Evolutionary conservation across 2,329 filamentous ascomycete species (phyloP), one percentile per base, ranked within the genome.

Genomic region (Aureobasidium pullulans): DNA sequence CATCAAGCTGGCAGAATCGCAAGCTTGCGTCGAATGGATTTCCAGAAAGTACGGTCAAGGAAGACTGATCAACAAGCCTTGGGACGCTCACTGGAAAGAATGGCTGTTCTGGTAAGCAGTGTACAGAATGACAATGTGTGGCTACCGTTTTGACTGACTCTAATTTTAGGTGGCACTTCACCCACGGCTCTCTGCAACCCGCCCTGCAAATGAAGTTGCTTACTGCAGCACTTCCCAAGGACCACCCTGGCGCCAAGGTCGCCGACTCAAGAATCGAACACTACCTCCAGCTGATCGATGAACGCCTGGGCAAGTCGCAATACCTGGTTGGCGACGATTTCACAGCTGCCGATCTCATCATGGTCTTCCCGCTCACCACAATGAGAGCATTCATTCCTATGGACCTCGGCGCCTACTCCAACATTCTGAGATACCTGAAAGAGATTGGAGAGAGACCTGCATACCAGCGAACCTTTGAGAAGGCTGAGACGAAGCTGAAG

Each of bases 321-420:
- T 84, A 74, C 71, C 69, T 84, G 8, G 79, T 76, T 0, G 82
- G 81, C 2, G 66, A 71, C 1, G 70, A 80, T 43, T 77, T 84
- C 58, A 82, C 78, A 1, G 78, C 71, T 1, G 82, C 81, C 1
- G 82, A 84, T 66, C 71, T 83, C 36, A 82, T 83, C 79, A 68
- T 69, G 9, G 71, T 83, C 0, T 81, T 77, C 60, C 70, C 73
- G 4, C 67, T 84, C 15, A 82, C 80, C 0, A 84, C 80, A 1
- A 72, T 78, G 70, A 69, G 81, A 16, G 70, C 72, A 36, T 82
- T 78, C 60, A 65, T 64, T 6, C 71, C 71, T 1, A 73, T 72
- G 46, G 72, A 75, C 52, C 63, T 84, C 50, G 63, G 61, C 2
- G 68, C 65, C 0, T 79, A 80, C 62, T 63, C 68, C 1, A 73